Percentiles rank a stretch among this genome's conserved stretches.
Evolutionary conservation across 768 basidiomycete genomes (phyloP).

Genomic region (Auriscalpium microsporum): DNA sequence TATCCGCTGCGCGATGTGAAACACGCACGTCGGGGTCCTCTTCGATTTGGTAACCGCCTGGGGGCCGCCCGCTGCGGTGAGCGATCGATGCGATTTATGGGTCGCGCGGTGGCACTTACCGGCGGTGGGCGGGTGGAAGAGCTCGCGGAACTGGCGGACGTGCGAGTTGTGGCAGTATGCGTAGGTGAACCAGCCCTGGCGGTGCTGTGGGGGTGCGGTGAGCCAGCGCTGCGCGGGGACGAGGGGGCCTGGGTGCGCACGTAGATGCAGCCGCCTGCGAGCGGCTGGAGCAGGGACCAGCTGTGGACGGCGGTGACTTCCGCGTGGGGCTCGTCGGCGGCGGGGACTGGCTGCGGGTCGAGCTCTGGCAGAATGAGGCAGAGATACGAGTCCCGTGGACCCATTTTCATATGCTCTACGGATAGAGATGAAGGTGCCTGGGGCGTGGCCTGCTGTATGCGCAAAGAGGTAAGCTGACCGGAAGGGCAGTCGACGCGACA

Average conservation of each 20-base stretch:
- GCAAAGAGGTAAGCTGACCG: constrained; percentile 1
- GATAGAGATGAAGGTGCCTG: constrained; percentile 30
- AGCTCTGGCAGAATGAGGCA: constrained; percentile 70
- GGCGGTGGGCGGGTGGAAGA: constrained; percentile 52
- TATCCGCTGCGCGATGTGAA: constrained; percentile 16
- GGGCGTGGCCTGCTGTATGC: constrained; percentile 1
- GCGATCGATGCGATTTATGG: not conserved
- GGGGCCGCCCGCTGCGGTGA: constrained; percentile 9
- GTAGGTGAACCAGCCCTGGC: constrained; percentile 96
- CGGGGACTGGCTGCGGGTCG: constrained; percentile 31
- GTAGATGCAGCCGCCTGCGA: constrained; percentile 77
- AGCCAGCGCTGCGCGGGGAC: constrained; percentile 10
- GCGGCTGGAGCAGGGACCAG: constrained; percentile 76
- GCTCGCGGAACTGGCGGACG: constrained; percentile 93
- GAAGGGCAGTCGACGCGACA: not conserved
- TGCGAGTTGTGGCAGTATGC: constrained; percentile 92
- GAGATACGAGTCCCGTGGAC: constrained; percentile 59
- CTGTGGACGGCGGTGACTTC: constrained; percentile 64
- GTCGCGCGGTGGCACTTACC: constrained; percentile 35
- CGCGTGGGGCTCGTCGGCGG: constrained; percentile 45
- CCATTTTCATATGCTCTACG: constrained; percentile 71
- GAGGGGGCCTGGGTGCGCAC: constrained; percentile 44
- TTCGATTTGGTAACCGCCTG: constrained; percentile 68
- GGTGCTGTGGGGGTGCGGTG: constrained; percentile 41
- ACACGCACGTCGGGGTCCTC: constrained; percentile 75